Base-by-base conservation (phyloP, 306 rosid genomes). In the Quercus bicolor region DNA sequence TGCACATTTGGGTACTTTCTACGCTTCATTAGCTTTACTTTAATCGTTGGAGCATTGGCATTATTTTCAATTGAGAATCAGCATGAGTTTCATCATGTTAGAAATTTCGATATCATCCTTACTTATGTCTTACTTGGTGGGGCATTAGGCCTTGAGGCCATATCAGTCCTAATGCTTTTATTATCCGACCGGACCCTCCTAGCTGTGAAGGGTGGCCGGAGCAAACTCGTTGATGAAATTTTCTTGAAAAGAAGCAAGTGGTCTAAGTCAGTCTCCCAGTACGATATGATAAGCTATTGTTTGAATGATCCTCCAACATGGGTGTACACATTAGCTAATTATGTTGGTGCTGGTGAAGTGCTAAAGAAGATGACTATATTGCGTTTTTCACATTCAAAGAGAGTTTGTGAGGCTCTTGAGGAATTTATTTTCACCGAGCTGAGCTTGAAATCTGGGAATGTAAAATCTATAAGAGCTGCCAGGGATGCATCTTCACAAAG, bases 211-310 rank as follows among this genome's bases (percentile, higher is more conserved):
- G 3, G 19, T 4, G 1, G 34, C 12, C 2, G 68, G 68, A 34
- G 51, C 21, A 74, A 3, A 31, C 37, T 5, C 2, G 4, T 74
- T 3, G 68, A 31, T 0, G 1, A 2, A 57, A 5, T n/a, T 0
- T 20, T 31, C 11, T 14, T 54, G 52, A 34, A 31, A 34, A 56
- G 56, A 74, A n/a, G 14, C 14, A 48, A 6, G 53, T 77, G 85
- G 85, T 37, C 81, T 14, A 68, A 29, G 62, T 61, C 54, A 26
- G 68, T 81, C 13, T 55, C 78, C 26, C 75, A 77, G 74, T 81
- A 81, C 18, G 48, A 81, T 64, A 52, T 75, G 85, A 62, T 81
- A 40, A 33, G 56, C 6, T 72, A 72, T 65, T 77, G 74, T 23
- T 40, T 62, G 13, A 73, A 81, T 26, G 78, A 54, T 23, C 55